A percentile compares a stretch with the other conserved stretches of the same genome.
These are phyloP conservation scores for Aspergillus piperis DNA, from an alignment of 2,329 filamentous ascomycete genomes.

Conservation along the genomic window DNA sequence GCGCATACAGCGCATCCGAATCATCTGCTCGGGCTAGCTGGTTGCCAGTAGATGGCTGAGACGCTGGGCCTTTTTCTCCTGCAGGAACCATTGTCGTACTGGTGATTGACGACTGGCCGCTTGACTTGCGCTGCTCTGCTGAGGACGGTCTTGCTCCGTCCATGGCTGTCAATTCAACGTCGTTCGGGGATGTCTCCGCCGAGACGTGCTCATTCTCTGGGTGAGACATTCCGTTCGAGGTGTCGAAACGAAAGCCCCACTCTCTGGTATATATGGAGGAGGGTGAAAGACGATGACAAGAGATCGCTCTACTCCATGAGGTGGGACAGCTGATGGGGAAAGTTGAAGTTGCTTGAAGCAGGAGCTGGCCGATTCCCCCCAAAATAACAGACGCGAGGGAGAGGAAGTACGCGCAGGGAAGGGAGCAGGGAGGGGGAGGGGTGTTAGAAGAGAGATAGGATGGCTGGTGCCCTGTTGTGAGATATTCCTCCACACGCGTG, in stretches of 20 bases:
- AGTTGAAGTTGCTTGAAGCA: not conserved
- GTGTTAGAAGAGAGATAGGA: not conserved
- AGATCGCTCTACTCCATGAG: constrained; percentile 18
- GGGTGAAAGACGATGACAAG: not conserved
- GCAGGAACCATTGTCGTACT: constrained; percentile 24
- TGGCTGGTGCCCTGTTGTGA: not conserved
- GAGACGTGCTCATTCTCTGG: constrained; percentile 11
- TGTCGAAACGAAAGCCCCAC: not conserved
- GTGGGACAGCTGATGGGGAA: not conserved
- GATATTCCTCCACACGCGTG: constrained; percentile 2
- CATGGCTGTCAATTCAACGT: constrained; percentile 8
- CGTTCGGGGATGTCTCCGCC: constrained; percentile 6
- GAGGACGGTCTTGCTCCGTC: constrained; percentile 8
- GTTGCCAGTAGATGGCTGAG: constrained; percentile 10
- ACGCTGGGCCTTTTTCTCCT: constrained; percentile 22
- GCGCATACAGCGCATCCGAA: constrained; percentile 56
- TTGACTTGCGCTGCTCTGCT: constrained; percentile 20
- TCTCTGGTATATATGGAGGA: not conserved
- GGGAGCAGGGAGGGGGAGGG: not conserved
- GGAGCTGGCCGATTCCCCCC: not conserved
- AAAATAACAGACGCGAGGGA: not conserved
- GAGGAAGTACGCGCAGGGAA: not conserved
- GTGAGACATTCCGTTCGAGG: constrained; percentile 13
- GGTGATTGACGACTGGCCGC: constrained; percentile 22
- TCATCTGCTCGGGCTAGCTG: constrained; percentile 31